phyloP scores from a whole-genome alignment of 1,139 yeast genomes.

The Candida labiduridarum region DNA sequence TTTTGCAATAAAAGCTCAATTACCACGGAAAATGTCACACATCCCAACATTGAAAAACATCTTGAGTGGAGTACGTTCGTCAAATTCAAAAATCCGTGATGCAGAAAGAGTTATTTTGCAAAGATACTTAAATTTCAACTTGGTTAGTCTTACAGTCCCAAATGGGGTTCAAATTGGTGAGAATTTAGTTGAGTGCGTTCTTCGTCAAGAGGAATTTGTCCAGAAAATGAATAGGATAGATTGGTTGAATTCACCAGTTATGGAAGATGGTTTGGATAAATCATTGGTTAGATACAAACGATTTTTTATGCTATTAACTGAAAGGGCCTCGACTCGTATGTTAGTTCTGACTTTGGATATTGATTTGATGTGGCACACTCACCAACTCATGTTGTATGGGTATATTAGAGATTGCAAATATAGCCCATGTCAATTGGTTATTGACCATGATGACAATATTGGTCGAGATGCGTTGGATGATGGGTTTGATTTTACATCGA shows the following conservation, averaged over 20 bases:
- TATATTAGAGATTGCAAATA: conserved; percentile 25
- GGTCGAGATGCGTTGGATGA: conserved; percentile 12
- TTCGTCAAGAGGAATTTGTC: conserved; percentile 34
- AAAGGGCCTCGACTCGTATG: conserved; percentile 10
- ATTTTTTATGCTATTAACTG: conserved; percentile 24
- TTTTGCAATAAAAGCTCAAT: no score
- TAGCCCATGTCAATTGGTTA: conserved; percentile 9
- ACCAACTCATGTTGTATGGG: conserved; percentile 28
- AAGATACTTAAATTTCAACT: conserved; percentile 16
- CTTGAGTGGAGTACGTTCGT: neutral
- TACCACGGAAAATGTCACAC: no score
- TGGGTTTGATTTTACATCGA: conserved; percentile 17
- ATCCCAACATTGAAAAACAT: neutral
- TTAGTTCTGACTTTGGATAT: conserved; percentile 42
- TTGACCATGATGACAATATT: conserved; percentile 19
- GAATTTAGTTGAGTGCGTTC: conserved; percentile 35
- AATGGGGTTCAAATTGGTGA: conserved; percentile 22
- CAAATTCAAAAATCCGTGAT: neutral
- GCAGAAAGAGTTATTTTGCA: conserved; percentile 13
- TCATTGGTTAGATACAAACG: conserved; percentile 26
- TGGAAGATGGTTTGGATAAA: conserved; percentile 22
- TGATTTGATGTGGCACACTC: conserved; percentile 45
- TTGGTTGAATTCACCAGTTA: conserved; percentile 29
- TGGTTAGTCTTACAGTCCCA: conserved; percentile 21
- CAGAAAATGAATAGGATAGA: conserved; percentile 31